Percentiles rank a stretch among this genome's conserved stretches.
These are phyloP conservation scores for Cordia subcordata DNA, from an alignment of 257 asterid genomes.

Conservation along the genomic window DNA sequence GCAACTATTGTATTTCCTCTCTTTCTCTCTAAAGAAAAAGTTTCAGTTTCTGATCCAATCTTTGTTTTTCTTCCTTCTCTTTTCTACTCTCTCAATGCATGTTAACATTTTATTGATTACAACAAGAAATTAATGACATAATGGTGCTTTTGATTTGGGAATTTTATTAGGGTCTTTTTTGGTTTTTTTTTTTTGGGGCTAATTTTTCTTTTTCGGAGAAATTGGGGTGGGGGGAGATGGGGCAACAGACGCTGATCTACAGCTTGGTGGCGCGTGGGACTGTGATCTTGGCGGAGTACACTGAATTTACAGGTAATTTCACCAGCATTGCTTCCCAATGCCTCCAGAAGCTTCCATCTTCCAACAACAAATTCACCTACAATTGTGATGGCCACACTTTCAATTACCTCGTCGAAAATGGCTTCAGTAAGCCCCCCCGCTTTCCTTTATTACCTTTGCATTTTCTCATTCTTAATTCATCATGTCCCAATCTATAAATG, in stretches of 20 bases:
- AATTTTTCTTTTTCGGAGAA: too few relatives aligned
- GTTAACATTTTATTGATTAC: too few relatives aligned
- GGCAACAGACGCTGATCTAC: slow-evolving; percentile 43
- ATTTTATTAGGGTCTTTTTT: not conserved
- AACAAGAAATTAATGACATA: too few relatives aligned
- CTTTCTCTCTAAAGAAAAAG: too few relatives aligned
- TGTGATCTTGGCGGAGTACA: slow-evolving; percentile 37
- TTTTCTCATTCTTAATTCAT: too few relatives aligned
- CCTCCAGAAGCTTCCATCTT: slow-evolving; percentile 43
- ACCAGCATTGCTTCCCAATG: slow-evolving; percentile 41
- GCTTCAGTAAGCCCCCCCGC: slow-evolving; percentile 38
- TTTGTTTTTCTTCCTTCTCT: too few relatives aligned
- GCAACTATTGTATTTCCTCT: too few relatives aligned
- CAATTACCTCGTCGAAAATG: slow-evolving; percentile 47
- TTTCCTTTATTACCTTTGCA: not conserved
- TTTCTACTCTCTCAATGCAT: too few relatives aligned
- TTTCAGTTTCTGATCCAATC: too few relatives aligned
- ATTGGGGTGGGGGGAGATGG: slow-evolving; percentile 20
- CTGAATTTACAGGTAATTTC: slow-evolving; percentile 48
- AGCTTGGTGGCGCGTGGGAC: slow-evolving; percentile 48
- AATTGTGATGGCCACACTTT: slow-evolving; percentile 48
- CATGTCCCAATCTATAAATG: too few relatives aligned
- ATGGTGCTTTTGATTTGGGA: not conserved
- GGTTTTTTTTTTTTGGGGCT: too few relatives aligned
- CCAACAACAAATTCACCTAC: slow-evolving; percentile 42